These are phyloP conservation scores for Russula sp. DNA, from an alignment of 768 basidiomycete genomes.

Conservation along the genomic window DNA sequence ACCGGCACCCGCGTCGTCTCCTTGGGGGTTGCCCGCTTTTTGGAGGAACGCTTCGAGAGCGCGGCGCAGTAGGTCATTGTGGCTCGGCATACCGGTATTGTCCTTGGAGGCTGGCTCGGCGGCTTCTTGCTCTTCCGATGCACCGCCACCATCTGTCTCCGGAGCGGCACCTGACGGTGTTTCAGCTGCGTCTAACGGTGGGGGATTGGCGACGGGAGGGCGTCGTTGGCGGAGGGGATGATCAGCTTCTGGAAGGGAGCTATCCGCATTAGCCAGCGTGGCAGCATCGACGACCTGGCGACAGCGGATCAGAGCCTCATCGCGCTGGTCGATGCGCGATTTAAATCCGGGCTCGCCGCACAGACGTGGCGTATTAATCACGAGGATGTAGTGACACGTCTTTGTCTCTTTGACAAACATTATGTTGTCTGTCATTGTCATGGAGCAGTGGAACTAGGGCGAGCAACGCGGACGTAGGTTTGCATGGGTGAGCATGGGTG, in stretches of 20 bases:
- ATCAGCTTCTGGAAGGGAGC: conserved; percentile 41
- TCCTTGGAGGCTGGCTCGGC: background rate
- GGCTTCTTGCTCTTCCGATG: background rate
- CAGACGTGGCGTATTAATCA: conserved; percentile 90
- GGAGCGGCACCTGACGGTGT: background rate
- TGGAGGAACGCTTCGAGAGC: conserved; percentile 17
- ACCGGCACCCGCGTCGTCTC: background rate
- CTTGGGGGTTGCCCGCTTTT: background rate
- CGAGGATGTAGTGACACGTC: conserved; percentile 89
- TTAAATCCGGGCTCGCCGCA: conserved; percentile 92
- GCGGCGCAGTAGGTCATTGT: conserved; percentile 10
- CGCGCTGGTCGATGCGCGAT: conserved; percentile 56
- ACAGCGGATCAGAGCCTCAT: conserved; percentile 69
- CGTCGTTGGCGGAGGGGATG: conserved; percentile 35
- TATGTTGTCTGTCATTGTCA: conserved; percentile 88
- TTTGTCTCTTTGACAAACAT: conserved; percentile 89
- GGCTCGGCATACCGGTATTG: background rate
- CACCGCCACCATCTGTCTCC: background rate
- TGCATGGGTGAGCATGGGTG: conserved; percentile 4
- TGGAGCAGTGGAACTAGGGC: conserved; percentile 85
- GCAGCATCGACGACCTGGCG: conserved; percentile 53
- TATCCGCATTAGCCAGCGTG: conserved; percentile 25
- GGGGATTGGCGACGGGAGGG: background rate
- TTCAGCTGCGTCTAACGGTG: conserved; percentile 13
- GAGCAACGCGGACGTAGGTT: conserved; percentile 14